Evolutionary conservation across 441 rosid species (phyloP), one percentile per base, ranked within the genome.

Genomic region (Populus hybrid): DNA sequence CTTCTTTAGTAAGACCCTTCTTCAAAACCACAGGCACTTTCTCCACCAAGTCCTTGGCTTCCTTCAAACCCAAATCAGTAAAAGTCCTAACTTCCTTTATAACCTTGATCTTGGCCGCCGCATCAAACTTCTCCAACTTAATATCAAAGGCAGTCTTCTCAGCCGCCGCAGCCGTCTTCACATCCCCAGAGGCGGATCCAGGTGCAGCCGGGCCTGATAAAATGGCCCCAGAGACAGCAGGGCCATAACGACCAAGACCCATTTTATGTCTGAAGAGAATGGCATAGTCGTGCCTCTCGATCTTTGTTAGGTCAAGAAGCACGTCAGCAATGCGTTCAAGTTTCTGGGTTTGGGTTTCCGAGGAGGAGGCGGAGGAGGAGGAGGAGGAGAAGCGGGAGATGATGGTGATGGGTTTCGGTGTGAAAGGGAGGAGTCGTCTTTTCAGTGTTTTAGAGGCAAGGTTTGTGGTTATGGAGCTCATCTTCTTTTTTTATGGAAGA

Each of bases 21-120:
- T 93, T 92, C 59, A 93, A 79, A 77, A 90, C 75, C 3, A 78
- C 84, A 1, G 95, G 93, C 12, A 65, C 94, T 84, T 93, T 92
- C 84, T 93, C 98, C 40, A 93, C 97, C 72, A 93, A 86, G 32
- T 89, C 98, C 77, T 93, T 92, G 0, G 98, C 97, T 79, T 93
- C 98, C 81, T 90, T 93, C 66, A 93, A 77, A 36, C 94, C 94
- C 81, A 92, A 88, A 82, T 80, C 89, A 6, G 94, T 89, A 79
- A 92, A 92, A 0, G 86, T 50, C 84, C 94, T 88, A 14, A 92
- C 88, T 84, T 93, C 98, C 83, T 93, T 91, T 28, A 93, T 88
- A 76, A 93, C 88, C 81, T 93, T 91, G 79, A 93, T 83, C 85
- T 91, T 93, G 20, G 89, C 73, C 21, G 93, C 78, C 0, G 92